Conservation (phyloP, 2,329 filamentous ascomycete genomes). For the Penicillium sp. region DNA sequence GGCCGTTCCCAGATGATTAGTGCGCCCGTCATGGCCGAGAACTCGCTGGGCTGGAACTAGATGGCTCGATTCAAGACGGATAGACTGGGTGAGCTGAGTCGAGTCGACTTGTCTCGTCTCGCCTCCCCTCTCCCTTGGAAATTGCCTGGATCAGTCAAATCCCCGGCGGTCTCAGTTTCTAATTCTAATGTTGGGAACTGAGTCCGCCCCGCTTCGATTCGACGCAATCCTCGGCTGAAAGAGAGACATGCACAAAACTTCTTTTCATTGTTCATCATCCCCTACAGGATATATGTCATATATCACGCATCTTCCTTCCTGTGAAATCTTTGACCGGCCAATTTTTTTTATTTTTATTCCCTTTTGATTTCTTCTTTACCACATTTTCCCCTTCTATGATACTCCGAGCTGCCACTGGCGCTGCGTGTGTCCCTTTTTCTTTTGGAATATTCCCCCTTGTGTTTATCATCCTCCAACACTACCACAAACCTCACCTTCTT, state of each 20-base stretch:
- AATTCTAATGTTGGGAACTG: no score
- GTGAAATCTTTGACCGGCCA: conserved; percentile 31
- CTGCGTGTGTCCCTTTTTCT: conserved; percentile 27
- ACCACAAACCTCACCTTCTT: conserved; percentile 4
- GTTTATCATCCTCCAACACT: conserved; percentile 28
- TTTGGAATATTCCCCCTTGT: conserved; percentile 42
- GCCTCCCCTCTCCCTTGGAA: not conserved
- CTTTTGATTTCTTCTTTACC: not conserved
- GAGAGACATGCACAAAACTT: conserved; percentile 32
- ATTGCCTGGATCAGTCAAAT: no score
- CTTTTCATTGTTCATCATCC: conserved; percentile 29
- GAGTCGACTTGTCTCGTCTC: conserved; percentile 1
- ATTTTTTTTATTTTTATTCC: conserved; percentile 17
- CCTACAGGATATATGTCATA: conserved; percentile 30
- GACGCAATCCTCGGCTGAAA: no score
- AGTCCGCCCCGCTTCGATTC: no score
- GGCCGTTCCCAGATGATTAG: conserved; percentile 76
- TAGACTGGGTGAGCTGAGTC: conserved; percentile 16
- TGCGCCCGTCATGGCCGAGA: conserved; percentile 87
- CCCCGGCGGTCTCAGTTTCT: no score
- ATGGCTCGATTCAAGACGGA: conserved; percentile 20
- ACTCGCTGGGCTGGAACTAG: conserved; percentile 95
- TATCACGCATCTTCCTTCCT: conserved; percentile 29
- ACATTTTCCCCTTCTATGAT: conserved; percentile 27
- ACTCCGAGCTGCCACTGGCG: conserved; percentile 21